phyloP scores from a whole-genome alignment of 2,329 filamentous ascomycete species.

The Aquanectria penicillioides region DNA sequence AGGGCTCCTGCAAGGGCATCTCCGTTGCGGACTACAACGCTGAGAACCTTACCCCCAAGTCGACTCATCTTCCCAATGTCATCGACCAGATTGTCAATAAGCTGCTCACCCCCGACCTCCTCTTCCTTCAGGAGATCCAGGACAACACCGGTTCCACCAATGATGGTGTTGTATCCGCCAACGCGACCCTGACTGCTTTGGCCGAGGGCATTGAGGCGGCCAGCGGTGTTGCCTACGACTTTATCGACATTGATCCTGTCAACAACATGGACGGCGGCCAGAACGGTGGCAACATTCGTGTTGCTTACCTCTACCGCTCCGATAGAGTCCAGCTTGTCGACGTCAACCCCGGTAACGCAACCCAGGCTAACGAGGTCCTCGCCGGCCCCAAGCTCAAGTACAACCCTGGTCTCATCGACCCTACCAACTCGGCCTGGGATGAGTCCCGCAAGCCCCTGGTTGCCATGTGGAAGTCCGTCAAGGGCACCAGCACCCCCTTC shows the following conservation, averaged over 20 bases:
- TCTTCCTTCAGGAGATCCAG: constrained; percentile 78
- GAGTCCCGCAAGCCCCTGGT: constrained; percentile 73
- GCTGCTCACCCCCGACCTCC: constrained; percentile 69
- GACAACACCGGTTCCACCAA: constrained; percentile 71
- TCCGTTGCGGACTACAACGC: constrained; percentile 76
- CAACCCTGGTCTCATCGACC: constrained; percentile 77
- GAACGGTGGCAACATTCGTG: constrained; percentile 77
- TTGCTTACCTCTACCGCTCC: constrained; percentile 75
- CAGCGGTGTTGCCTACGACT: constrained; percentile 66
- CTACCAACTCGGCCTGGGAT: constrained; percentile 67
- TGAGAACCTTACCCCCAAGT: constrained; percentile 71
- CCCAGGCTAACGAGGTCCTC: constrained; percentile 67
- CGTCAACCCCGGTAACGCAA: constrained; percentile 63
- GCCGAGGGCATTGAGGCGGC: constrained; percentile 59
- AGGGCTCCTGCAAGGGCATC: constrained; percentile 67
- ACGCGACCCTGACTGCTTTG: constrained; percentile 68
- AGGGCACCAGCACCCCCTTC: constrained; percentile 62
- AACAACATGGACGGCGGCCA: constrained; percentile 72
- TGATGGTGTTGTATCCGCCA: constrained; percentile 66
- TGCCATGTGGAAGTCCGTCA: constrained; percentile 70
- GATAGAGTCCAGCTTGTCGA: constrained; percentile 67
- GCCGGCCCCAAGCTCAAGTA: constrained; percentile 65
- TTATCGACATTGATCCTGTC: constrained; percentile 66
- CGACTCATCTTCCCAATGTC: constrained; percentile 65
- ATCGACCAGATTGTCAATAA: constrained; percentile 72